These are phyloP conservation scores for Aspergillus niger DNA, from an alignment of 2,329 filamentous ascomycete genomes.

Conservation along the genomic window DNA sequence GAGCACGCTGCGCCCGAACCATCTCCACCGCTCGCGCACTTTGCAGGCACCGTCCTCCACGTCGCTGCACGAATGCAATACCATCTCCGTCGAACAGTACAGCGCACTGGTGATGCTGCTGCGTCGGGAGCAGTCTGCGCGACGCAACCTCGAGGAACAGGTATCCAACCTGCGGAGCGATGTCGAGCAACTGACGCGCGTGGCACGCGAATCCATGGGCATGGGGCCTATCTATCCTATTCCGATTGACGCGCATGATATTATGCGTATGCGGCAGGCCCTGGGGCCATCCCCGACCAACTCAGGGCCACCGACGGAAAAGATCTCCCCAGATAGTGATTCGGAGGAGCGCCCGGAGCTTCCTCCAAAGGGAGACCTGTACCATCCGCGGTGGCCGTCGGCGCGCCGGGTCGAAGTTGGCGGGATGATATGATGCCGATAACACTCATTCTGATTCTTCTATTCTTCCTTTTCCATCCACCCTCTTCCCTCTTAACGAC, in stretches of 20 bases:
- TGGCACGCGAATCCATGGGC: constrained; percentile 34
- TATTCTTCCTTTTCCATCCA: neutral
- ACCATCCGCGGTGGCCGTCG: constrained; percentile 30
- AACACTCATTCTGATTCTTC: neutral
- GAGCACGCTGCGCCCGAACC: constrained; percentile 36
- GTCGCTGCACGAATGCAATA: constrained; percentile 34
- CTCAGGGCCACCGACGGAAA: constrained; percentile 18
- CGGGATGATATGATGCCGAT: constrained; percentile 32
- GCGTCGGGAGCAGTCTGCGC: constrained; percentile 49
- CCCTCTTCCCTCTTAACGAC: neutral
- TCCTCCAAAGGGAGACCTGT: constrained; percentile 25
- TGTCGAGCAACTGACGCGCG: constrained; percentile 37
- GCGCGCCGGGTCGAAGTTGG: constrained; percentile 28
- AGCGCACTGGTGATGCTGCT: constrained; percentile 49
- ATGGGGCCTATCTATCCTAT: constrained; percentile 39
- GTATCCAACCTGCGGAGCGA: constrained; percentile 46
- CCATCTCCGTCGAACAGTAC: constrained; percentile 50
- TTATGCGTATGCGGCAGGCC: constrained; percentile 31
- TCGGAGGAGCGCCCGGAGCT: constrained; percentile 28
- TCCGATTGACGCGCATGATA: constrained; percentile 34
- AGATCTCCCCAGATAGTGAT: constrained; percentile 27
- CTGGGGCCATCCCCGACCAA: constrained; percentile 23
- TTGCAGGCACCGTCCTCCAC: constrained; percentile 33
- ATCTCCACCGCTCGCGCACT: constrained; percentile 28
- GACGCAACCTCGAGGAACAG: constrained; percentile 48